Evolutionary conservation across 2,329 filamentous ascomycete species (phyloP).

Genomic region (Calonectria ilicicola): DNA sequence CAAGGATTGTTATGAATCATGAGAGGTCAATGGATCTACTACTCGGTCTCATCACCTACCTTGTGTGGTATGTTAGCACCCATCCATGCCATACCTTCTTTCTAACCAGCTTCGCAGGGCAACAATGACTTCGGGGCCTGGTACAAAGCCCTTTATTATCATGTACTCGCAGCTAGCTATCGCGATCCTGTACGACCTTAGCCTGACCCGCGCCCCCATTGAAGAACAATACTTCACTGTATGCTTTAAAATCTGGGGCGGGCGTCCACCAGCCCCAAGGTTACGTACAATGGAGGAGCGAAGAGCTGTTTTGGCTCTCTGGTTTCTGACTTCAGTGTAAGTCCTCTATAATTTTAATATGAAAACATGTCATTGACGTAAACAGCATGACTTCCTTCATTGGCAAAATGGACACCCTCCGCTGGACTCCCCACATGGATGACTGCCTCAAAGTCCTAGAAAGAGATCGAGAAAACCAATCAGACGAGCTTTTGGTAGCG

Average conservation of each 20-base stretch:
- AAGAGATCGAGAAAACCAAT: conserved; percentile 57
- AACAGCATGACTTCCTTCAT: conserved; percentile 53
- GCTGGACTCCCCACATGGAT: conserved; percentile 70
- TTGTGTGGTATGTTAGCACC: conserved; percentile 56
- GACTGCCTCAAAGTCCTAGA: conserved; percentile 64
- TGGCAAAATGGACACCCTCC: conserved; percentile 62
- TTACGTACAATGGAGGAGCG: conserved; percentile 62
- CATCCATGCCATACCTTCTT: neutral
- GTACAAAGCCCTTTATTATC: conserved; percentile 57
- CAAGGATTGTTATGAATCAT: conserved; percentile 60
- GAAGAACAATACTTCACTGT: conserved; percentile 51
- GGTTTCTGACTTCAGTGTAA: conserved; percentile 53
- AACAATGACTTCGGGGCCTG: conserved; percentile 50
- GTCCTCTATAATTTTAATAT: conserved; percentile 7
- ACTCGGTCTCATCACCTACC: conserved; percentile 59
- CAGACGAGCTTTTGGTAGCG: conserved; percentile 60
- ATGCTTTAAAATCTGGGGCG: conserved; percentile 51
- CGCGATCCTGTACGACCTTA: conserved; percentile 59
- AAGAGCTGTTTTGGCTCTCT: conserved; percentile 61
- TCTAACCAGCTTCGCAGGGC: conserved; percentile 46
- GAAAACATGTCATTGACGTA: conserved; percentile 11
- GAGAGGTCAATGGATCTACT: conserved; percentile 65
- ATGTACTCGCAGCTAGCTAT: conserved; percentile 57
- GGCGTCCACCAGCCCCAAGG: conserved; percentile 42
- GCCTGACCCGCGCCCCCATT: conserved; percentile 53